phyloP scores from a whole-genome alignment of 495 filamentous ascomycete species.

The Penicillium longicatenatum region DNA sequence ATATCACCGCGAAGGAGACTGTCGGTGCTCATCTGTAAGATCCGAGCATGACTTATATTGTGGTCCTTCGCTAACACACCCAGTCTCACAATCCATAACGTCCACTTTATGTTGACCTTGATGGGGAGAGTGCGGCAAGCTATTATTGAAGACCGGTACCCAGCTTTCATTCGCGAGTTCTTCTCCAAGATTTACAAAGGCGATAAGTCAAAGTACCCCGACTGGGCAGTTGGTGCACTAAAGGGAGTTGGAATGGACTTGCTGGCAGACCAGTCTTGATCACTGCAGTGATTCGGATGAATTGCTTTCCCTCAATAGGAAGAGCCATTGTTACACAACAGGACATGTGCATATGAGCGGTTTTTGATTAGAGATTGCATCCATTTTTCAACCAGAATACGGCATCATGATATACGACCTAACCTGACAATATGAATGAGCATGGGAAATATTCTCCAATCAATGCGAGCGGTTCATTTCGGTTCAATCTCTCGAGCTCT shows the following conservation, averaged over 20 bases:
- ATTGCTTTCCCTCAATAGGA: background rate
- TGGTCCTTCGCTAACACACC: slow-evolving; percentile 15
- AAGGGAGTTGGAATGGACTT: slow-evolving; percentile 84
- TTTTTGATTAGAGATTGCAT: background rate
- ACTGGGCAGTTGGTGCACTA: slow-evolving; percentile 85
- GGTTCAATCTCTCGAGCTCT: no score
- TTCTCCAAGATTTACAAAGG: slow-evolving; percentile 72
- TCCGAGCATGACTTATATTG: background rate
- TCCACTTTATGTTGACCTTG: slow-evolving; percentile 81
- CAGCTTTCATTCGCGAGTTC: slow-evolving; percentile 74
- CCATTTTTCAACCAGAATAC: background rate
- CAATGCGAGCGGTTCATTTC: no score
- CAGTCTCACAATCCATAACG: slow-evolving; percentile 90
- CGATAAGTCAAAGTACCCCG: slow-evolving; percentile 67
- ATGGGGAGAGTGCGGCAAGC: slow-evolving; percentile 76
- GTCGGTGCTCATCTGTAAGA: slow-evolving; percentile 83
- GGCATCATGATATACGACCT: slow-evolving; percentile 5
- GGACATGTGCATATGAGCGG: background rate
- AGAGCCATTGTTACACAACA: background rate
- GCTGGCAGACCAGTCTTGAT: slow-evolving; percentile 42
- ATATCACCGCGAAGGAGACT: slow-evolving; percentile 91
- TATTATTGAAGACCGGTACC: slow-evolving; percentile 81
- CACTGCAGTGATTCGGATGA: background rate
- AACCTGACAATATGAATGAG: background rate
- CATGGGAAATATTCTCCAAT: no score